Evolutionary conservation across 768 basidiomycete genomes (phyloP), one percentile per base, ranked within the genome.

Genomic region (Phlebiopsis flavidoalba): DNA sequence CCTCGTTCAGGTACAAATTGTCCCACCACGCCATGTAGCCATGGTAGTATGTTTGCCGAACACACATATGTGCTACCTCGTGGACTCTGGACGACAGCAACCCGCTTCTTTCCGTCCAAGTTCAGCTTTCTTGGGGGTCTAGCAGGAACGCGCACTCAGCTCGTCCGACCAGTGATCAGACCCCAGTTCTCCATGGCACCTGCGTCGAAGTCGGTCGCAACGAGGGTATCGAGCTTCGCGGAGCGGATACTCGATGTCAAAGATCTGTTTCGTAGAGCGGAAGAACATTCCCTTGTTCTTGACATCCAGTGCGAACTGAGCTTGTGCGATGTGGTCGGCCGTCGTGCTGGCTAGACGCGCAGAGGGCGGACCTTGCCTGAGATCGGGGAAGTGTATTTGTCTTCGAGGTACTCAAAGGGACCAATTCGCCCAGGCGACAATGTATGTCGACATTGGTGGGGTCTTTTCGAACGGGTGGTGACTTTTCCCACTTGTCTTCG

Each of bases 101-200:
- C 84, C n/a, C 81, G 76, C 72, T 94, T 91, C 79, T 88, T 91
- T 45, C 86, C 88, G 10, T 75, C 75, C 52, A 93, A 73, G 66
- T 91, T n/a, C 88, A 24, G 83, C 81, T 58, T 82, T 86, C 70
- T 87, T 77, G n/a, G 85, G n/a, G 84, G 70, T 97, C 90, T 62
- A 91, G 80, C 47, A 96, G 75, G 70, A 92, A 89, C 4, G 86
- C 88, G 46, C n/a, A n/a, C n/a, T n/a, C n/a, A n/a, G n/a, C 79
- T 84, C 0, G 93, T 95, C 48, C 95, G 78, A 19, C 95, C 95
- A 14, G 89, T 95, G 70, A 97, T 97, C 59, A 96, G 76, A 26
- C 91, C 93, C 91, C 91, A 94, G 72, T 94, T 95, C 74, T 97
- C 95, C 95, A 95, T 95, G 5, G 89, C 89, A 60, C 87, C 91